These are phyloP conservation scores for Pythium grandisporangium DNA, from an alignment of 352 stramenopile genomes.

Conservation along the genomic window DNA sequence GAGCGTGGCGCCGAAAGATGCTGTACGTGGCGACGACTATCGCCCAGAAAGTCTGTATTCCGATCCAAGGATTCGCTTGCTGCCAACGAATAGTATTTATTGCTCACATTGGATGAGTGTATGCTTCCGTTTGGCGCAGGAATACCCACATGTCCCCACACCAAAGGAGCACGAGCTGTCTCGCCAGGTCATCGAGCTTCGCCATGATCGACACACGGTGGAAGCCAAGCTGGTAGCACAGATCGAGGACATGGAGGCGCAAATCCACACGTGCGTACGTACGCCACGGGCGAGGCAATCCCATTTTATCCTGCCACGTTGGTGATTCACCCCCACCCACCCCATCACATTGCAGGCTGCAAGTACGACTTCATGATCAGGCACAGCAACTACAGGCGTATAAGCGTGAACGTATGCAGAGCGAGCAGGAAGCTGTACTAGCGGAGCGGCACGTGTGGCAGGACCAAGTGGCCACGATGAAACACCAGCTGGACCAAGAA, in stretches of 20 bases:
- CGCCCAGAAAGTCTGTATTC: too few relatives aligned
- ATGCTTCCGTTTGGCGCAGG: conserved; percentile 13
- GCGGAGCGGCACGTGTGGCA: conserved; percentile 37
- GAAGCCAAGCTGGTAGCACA: conserved; percentile 50
- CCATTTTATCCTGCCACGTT: background rate
- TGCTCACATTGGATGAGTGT: background rate
- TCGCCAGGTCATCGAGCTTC: conserved; percentile 45
- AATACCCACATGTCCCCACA: conserved; percentile 62
- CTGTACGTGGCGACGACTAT: too few relatives aligned
- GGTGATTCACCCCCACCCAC: too few relatives aligned
- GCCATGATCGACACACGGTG: conserved; percentile 58
- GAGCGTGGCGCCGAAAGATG: conserved; percentile 26
- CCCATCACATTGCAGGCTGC: conserved; percentile 24
- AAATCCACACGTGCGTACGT: conserved; percentile 55
- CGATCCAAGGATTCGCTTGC: too few relatives aligned
- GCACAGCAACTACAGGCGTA: conserved; percentile 40
- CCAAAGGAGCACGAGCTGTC: conserved; percentile 67
- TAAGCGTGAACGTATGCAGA: conserved; percentile 53
- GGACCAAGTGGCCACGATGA: conserved; percentile 20
- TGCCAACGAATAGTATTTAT: too few relatives aligned
- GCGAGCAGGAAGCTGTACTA: conserved; percentile 35
- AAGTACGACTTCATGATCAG: conserved; percentile 43
- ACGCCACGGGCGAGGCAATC: background rate
- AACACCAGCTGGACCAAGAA: conserved; percentile 43
- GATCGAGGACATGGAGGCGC: conserved; percentile 53